Percentiles rank a stretch among this genome's conserved stretches.
Conservation (phyloP, 179 eudicot species). For the Beta lomatogona region DNA sequence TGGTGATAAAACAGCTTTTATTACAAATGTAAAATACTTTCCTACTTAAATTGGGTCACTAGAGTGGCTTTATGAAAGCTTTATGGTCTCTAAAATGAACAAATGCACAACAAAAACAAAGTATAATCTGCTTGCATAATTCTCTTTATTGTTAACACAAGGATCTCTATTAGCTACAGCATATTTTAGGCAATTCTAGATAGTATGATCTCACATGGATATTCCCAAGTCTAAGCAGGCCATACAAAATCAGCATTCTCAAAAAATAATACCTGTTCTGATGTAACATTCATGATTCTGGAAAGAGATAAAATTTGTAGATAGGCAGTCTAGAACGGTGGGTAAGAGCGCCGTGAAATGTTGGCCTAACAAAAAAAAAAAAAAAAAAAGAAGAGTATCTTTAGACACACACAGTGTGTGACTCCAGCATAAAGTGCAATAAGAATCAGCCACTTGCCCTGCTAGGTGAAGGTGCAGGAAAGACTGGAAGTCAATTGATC, state of each 20-base stretch:
- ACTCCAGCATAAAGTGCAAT: neutral
- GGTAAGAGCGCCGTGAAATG: conserved; percentile 72
- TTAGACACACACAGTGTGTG: conserved; percentile 2
- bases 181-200: neutral
- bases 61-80: neutral
- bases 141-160: neutral
- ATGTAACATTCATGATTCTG: conserved; percentile 92
- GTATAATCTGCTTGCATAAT: neutral
- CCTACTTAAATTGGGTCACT: neutral
- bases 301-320: conserved; percentile 71
- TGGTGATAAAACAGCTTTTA: neutral
- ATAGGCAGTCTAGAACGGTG: conserved; percentile 71
- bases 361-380: conserved; percentile 60
- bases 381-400: neutral
- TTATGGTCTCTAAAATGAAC: neutral
- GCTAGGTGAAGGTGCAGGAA: neutral
- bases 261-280: conserved; percentile 62
- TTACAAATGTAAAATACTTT: neutral
- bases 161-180: neutral
- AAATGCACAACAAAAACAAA: neutral
- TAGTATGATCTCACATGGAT: neutral
- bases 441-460: conserved; percentile 2
- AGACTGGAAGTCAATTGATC: neutral
- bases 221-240: neutral
- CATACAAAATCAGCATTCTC: neutral